phyloP scores from a whole-genome alignment of 1,284 basidiomycete genomes.

The Irpex rosettiformis region DNA sequence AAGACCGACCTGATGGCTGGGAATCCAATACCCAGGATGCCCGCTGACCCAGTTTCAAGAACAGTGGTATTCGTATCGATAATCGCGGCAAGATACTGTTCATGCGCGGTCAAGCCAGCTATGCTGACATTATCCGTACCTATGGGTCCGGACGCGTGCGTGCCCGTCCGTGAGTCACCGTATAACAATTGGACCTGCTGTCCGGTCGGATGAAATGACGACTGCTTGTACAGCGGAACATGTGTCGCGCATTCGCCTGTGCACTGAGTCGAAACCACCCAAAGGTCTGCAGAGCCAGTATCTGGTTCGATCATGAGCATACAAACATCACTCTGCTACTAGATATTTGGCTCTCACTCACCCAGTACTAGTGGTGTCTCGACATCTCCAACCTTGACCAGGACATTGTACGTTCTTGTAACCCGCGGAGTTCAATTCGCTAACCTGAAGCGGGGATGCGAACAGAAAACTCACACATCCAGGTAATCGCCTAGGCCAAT shows the following conservation, averaged over 20 bases:
- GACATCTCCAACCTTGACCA: slow-evolving; percentile 26
- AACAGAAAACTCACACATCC: slow-evolving; percentile 24
- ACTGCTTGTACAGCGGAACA: slow-evolving; percentile 28
- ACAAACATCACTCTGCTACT: not conserved
- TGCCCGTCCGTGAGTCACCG: slow-evolving; percentile 37
- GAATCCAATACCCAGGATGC: slow-evolving; percentile 38
- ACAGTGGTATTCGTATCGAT: slow-evolving; percentile 34
- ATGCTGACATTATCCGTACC: slow-evolving; percentile 31
- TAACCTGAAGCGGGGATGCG: not conserved
- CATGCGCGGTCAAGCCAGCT: slow-evolving; percentile 28
- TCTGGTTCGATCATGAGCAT: slow-evolving; percentile 20
- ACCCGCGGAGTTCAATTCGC: not conserved
- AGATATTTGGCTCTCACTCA: slow-evolving; percentile 10
- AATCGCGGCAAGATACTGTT: slow-evolving; percentile 34
- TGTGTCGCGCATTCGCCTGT: slow-evolving; percentile 19
- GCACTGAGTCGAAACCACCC: slow-evolving; percentile 34
- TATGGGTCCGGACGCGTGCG: slow-evolving; percentile 33
- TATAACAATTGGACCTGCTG: slow-evolving; percentile 27
- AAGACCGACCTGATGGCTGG: slow-evolving; percentile 29
- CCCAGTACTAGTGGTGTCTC: slow-evolving; percentile 28
- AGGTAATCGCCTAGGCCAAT: slow-evolving; percentile 28
- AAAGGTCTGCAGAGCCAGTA: slow-evolving; percentile 38
- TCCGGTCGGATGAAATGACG: slow-evolving; percentile 21
- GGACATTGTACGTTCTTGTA: slow-evolving; percentile 31
- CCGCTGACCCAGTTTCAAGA: slow-evolving; percentile 30